Evolutionary conservation across 2,329 filamentous ascomycete genomes (phyloP).

Genomic region (Trichophyton rubrum): DNA sequence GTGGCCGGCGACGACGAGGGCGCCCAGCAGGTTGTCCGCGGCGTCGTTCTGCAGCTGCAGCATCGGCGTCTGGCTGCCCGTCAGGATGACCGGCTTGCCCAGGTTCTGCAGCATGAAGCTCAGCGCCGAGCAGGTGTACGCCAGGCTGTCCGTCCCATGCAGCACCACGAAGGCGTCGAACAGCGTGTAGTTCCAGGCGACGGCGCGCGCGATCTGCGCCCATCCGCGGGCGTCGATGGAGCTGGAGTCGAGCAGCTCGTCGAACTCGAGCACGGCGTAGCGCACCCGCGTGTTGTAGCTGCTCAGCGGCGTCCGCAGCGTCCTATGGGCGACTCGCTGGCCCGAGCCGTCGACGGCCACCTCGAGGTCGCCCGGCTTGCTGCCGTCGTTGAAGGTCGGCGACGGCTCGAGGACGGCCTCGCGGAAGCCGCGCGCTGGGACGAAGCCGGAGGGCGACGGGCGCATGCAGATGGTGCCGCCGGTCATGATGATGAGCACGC

Average conservation of each 20-base stretch:
- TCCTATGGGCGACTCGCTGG: constrained; percentile 37
- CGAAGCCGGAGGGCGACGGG: constrained; percentile 62
- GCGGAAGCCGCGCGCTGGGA: constrained; percentile 69
- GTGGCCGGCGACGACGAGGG: constrained; percentile 78
- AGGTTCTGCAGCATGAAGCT: constrained; percentile 89
- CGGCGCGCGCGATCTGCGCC: constrained; percentile 69
- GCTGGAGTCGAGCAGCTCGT: constrained; percentile 73
- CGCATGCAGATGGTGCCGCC: constrained; percentile 79
- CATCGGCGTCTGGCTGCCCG: constrained; percentile 73
- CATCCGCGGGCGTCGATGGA: constrained; percentile 78
- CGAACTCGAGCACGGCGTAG: constrained; percentile 75
- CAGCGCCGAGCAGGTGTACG: constrained; percentile 78
- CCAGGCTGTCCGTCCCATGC: constrained; percentile 80
- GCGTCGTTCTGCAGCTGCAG: constrained; percentile 83
- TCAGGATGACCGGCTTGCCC: constrained; percentile 82
- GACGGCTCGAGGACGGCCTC: constrained; percentile 69
- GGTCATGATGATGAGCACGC: constrained; percentile 82
- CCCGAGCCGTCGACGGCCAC: constrained; percentile 42
- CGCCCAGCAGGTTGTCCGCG: constrained; percentile 77
- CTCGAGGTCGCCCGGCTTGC: constrained; percentile 43
- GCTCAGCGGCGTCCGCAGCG: constrained; percentile 63
- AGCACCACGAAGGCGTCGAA: constrained; percentile 88
- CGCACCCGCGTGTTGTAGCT: constrained; percentile 69
- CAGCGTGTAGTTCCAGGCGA: constrained; percentile 71
- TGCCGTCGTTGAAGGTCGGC: constrained; percentile 74